A percentile compares a stretch with the other conserved stretches of the same genome.
Evolutionary conservation across 1,284 basidiomycete species (phyloP).

Genomic region (Austroboletus niveus): DNA sequence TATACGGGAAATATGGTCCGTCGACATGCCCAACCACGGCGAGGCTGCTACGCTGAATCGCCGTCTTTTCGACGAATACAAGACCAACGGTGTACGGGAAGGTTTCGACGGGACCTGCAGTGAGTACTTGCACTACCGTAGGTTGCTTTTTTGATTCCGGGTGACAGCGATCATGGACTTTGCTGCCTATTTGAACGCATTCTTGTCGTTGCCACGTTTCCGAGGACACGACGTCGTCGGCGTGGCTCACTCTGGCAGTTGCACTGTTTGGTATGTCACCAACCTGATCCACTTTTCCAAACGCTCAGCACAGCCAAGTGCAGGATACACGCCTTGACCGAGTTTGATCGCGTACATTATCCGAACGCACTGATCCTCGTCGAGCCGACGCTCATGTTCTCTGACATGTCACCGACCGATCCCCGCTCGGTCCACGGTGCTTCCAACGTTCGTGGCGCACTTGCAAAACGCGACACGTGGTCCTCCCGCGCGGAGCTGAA

Average conservation of each 20-base stretch:
- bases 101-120: constrained; percentile 18
- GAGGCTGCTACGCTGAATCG: constrained; percentile 48
- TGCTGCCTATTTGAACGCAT: constrained; percentile 23
- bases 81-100: constrained; percentile 6
- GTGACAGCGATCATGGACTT: constrained; percentile 22
- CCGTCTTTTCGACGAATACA: constrained; percentile 34
- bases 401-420: constrained; percentile 24
- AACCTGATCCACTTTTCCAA: no score
- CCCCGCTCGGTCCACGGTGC: constrained; percentile 26
- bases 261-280: constrained; percentile 24
- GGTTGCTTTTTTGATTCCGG: background rate
- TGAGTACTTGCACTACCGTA: constrained; percentile 7
- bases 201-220: constrained; percentile 24
- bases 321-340: constrained; percentile 25
- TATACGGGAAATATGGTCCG: constrained; percentile 51
- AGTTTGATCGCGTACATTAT: constrained; percentile 8
- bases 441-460: constrained; percentile 28
- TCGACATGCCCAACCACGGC: constrained; percentile 54
- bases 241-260: constrained; percentile 30
- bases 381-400: constrained; percentile 35
- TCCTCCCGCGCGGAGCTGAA: constrained; percentile 18
- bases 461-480: constrained; percentile 27
- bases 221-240: constrained; percentile 23
- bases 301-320: background rate
- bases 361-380: constrained; percentile 25